phyloP scores from a whole-genome alignment of 73 alveolate species.

The Symbiodinium pilosum region DNA sequence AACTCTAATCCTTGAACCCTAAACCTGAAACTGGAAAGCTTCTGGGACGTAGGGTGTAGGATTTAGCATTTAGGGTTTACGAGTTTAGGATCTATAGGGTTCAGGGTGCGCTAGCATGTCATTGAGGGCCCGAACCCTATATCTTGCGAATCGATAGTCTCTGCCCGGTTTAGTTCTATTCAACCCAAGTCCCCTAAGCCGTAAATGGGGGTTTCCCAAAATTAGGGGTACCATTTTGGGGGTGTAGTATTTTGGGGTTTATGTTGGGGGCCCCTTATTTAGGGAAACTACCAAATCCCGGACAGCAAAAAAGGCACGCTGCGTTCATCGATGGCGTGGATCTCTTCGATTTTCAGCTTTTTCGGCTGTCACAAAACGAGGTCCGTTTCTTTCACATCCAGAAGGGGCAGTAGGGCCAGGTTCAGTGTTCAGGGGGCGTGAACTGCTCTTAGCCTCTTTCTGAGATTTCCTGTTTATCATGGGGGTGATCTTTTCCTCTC shows the following conservation, averaged over 20 bases:
- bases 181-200: too few species aligned
- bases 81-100: neutral
- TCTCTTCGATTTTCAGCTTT: constrained; percentile 40
- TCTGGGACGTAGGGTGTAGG: neutral
- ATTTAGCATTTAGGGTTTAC: too few species aligned
- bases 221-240: too few species aligned
- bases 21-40: neutral
- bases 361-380: constrained; percentile 36
- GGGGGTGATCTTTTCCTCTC: too few species aligned
- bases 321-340: constrained; percentile 60
- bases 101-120: neutral
- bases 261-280: too few species aligned
- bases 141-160: neutral
- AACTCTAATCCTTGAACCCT: neutral
- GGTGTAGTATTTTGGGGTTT: too few species aligned
- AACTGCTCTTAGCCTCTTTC: too few species aligned
- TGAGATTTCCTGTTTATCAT: too few species aligned
- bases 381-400: too few species aligned
- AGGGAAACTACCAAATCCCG: neutral
- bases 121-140: neutral
- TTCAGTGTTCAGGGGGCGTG: too few species aligned
- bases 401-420: too few species aligned
- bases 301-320: constrained; percentile 73
- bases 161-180: neutral
- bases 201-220: too few species aligned